Evolutionary conservation across 257 asterid species (phyloP), one percentile per base, ranked within the genome.

Genomic region (Linaria vulgaris): DNA sequence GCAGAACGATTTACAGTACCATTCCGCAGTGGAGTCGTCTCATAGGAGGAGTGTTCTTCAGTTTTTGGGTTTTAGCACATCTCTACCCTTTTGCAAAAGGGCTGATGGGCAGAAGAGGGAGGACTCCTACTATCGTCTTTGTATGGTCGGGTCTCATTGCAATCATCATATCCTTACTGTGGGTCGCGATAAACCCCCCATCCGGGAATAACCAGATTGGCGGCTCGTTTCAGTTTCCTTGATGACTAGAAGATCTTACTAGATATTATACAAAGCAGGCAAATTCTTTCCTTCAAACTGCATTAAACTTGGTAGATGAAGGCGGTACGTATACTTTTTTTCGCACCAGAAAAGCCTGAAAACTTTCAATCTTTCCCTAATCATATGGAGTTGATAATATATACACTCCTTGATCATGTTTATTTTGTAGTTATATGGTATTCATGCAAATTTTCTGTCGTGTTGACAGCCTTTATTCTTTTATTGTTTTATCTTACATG

Each of bases 61-160:
- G 94, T 54, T 85, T 85, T 53, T 85, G 94, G 94, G 94, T 85
- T 27, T 55, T 85, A 61, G 90, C 85, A 14, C 94, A 85, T 82
- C 76, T 83, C 14, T 83, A 85, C 61, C 94, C 94, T 5, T 85
- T 85, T 1, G 94, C 94, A 0, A 82, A 85, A 61, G 94, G 94
- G 60, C 83, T 85, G 23, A 85, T 85, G 89, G 94, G 89, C n/a
- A 70, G 94, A 63, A 31, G 94, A 59, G 89, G 94, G 21, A 68
- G 80, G 59, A 85, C 89, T 0, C 94, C 89, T 0, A 85, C 94
- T 5, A 85, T 85, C 5, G 87, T 82, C 15, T 82, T 74, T 21
- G 89, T 85, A 0, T 85, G 94, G 94, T 82, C 94, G 0, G 94
- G 94, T 12, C 89, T 85, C 15, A 82, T 85, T 20, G 82, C 94